phyloP scores from a whole-genome alignment of 345 rosid species.

The Moricandia moricandioides region DNA sequence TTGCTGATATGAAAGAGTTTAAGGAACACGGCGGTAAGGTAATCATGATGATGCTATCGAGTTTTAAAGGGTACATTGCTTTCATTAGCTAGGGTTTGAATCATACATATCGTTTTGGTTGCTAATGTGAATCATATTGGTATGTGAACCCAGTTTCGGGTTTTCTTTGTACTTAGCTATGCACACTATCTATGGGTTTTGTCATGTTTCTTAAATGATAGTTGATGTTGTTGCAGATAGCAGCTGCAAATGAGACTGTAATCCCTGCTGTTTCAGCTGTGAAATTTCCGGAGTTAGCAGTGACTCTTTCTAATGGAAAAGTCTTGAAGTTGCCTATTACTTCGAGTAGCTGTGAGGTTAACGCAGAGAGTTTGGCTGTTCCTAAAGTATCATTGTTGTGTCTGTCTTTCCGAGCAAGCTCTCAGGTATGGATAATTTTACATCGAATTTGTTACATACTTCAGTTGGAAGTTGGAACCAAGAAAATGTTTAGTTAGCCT shows the following conservation, averaged over 20 bases:
- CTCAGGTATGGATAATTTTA: conserved; percentile 53
- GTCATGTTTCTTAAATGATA: conserved; percentile 1
- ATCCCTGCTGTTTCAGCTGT: conserved; percentile 60
- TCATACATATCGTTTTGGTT: background rate
- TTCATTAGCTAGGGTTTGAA: background rate
- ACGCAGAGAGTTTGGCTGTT: conserved; percentile 32
- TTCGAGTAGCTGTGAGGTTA: conserved; percentile 31
- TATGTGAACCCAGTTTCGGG: background rate
- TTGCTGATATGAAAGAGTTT: conserved; percentile 70
- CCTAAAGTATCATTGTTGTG: conserved; percentile 70
- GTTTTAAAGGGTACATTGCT: too few species aligned
- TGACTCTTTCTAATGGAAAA: conserved; percentile 49
- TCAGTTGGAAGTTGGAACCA: background rate
- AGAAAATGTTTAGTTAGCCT: background rate
- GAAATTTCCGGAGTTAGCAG: conserved; percentile 71
- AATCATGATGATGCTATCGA: conserved; percentile 6
- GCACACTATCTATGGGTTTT: background rate
- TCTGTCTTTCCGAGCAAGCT: conserved; percentile 75
- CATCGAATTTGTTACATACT: conserved; percentile 1
- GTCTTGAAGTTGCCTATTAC: conserved; percentile 59
- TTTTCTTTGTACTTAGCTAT: background rate
- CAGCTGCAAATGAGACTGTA: conserved; percentile 60
- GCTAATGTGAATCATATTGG: background rate
- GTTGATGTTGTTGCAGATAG: conserved; percentile 50
- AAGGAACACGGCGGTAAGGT: conserved; percentile 95